These are phyloP conservation scores for Rhizophagus clarus DNA, from an alignment of 192 early-diverging fungal species.

Conservation along the genomic window DNA sequence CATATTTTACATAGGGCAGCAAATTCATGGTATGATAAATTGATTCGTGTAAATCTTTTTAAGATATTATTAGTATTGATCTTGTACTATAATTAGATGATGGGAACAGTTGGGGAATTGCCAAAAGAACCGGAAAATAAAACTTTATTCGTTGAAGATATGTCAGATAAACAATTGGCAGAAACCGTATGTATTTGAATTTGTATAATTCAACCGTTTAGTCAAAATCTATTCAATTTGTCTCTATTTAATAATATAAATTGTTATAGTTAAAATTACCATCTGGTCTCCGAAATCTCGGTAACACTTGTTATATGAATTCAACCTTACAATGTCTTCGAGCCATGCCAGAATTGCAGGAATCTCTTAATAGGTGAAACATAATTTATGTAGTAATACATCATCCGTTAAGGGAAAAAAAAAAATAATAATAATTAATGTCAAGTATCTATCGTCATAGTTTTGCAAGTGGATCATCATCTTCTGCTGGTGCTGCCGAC, in stretches of 20 bases:
- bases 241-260: not conserved
- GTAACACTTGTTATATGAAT: slow-evolving; percentile 92
- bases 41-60: slow-evolving; percentile 2
- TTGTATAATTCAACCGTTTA: not conserved
- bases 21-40: slow-evolving; percentile 36
- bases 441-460: slow-evolving; percentile 38
- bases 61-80: too few relatives aligned
- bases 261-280: slow-evolving; percentile 79
- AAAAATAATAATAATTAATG: not conserved
- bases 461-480: slow-evolving; percentile 47
- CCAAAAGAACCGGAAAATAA: slow-evolving; percentile 76
- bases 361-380: slow-evolving; percentile 56
- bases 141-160: slow-evolving; percentile 86
- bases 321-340: slow-evolving; percentile 93
- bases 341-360: slow-evolving; percentile 80
- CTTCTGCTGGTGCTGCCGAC: slow-evolving; percentile 52
- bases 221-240: not conserved
- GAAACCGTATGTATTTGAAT: slow-evolving; percentile 65
- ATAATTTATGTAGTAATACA: not conserved
- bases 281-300: slow-evolving; percentile 86
- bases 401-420: too few relatives aligned
- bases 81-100: slow-evolving; percentile 68
- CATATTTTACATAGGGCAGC: slow-evolving; percentile 30
- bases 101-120: slow-evolving; percentile 95
- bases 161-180: slow-evolving; percentile 84